These are phyloP conservation scores for Microsporum ferrugineum DNA, from an alignment of 2,329 filamentous ascomycete genomes.

Conservation along the genomic window DNA sequence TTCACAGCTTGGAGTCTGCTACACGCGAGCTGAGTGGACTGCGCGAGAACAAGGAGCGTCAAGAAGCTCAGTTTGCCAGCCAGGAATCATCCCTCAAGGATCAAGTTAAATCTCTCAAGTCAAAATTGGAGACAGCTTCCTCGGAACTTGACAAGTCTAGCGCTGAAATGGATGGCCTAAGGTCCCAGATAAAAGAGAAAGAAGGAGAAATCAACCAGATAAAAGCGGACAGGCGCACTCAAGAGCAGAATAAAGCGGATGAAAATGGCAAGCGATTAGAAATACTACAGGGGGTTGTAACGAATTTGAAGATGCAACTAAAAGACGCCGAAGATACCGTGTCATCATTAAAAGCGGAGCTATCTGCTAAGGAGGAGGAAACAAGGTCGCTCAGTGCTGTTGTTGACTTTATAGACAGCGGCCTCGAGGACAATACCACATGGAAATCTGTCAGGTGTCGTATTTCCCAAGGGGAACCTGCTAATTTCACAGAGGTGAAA, in stretches of 20 bases:
- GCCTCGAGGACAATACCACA: conserved; percentile 24
- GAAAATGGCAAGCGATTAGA: conserved; percentile 41
- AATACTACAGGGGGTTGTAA: conserved; percentile 45
- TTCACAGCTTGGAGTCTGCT: conserved; percentile 54
- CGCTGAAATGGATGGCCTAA: conserved; percentile 25
- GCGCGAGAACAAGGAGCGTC: conserved; percentile 42
- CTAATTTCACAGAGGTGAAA: conserved; percentile 19
- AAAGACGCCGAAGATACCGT: conserved; percentile 43
- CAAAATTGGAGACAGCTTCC: conserved; percentile 26
- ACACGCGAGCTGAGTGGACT: conserved; percentile 51
- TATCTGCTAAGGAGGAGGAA: conserved; percentile 29
- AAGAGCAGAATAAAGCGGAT: conserved; percentile 23
- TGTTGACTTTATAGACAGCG: conserved; percentile 32
- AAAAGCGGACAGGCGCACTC: conserved; percentile 10
- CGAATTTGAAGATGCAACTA: conserved; percentile 43
- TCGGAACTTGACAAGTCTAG: conserved; percentile 22
- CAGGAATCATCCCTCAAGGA: conserved; percentile 32
- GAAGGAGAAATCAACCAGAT: conserved; percentile 30
- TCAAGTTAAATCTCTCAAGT: conserved; percentile 34
- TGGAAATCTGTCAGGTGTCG: conserved; percentile 28
- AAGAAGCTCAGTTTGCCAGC: conserved; percentile 37
- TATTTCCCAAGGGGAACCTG: conserved; percentile 23
- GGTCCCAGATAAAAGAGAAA: conserved; percentile 31
- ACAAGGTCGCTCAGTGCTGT: conserved; percentile 25
- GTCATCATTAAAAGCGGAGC: conserved; percentile 34